phyloP scores from a whole-genome alignment of 169 alveolate genomes.

The Nephromyces sp. region DNA sequence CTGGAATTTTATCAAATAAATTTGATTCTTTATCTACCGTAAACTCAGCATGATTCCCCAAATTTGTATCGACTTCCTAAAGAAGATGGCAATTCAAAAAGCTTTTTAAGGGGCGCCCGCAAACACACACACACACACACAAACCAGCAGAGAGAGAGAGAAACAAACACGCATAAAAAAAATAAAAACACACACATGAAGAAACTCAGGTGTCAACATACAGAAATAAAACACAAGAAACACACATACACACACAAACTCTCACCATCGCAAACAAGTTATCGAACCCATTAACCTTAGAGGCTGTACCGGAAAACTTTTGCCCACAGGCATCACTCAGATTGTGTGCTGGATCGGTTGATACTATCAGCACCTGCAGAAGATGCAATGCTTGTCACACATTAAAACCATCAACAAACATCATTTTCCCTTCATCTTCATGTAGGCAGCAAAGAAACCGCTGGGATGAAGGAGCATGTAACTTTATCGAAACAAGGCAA shows the following conservation, averaged over 20 bases:
- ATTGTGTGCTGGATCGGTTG: slow-evolving; percentile 99
- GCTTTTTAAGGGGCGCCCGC: no score
- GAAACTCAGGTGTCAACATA: background rate
- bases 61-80: slow-evolving; percentile 83
- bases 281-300: slow-evolving; percentile 81
- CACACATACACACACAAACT: slow-evolving; percentile 3
- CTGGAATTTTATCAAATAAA: slow-evolving; percentile 64
- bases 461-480: background rate
- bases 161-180: background rate
- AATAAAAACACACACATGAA: background rate
- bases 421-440: background rate
- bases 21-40: slow-evolving; percentile 45
- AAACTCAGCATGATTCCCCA: slow-evolving; percentile 54
- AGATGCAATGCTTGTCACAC: no score
- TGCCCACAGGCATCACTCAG: slow-evolving; percentile 95
- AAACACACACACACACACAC: background rate
- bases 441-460: background rate
- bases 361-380: slow-evolving; percentile 82
- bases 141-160: background rate
- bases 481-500: background rate
- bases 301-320: slow-evolving; percentile 83
- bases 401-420: background rate
- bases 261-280: slow-evolving; percentile 87
- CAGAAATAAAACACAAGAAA: background rate
- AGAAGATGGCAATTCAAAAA: no score